These are phyloP conservation scores for Myxozyma kluyveri DNA, from an alignment of 805 yeast genomes.

Conservation along the genomic window DNA sequence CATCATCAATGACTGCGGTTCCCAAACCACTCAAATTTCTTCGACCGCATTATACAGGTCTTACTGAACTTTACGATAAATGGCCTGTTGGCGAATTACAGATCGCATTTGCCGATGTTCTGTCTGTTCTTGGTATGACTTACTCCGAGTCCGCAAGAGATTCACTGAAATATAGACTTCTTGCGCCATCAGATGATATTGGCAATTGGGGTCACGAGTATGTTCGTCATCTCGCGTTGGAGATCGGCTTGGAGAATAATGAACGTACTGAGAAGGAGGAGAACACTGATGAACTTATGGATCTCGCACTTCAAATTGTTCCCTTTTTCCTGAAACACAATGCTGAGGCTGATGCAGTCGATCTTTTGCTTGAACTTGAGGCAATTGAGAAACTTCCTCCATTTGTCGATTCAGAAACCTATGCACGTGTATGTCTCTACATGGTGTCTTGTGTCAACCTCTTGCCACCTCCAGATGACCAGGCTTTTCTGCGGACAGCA, in stretches of 20 bases:
- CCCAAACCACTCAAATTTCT: conserved; percentile 97
- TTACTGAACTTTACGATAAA: conserved; percentile 60
- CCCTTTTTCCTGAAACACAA: conserved; percentile 91
- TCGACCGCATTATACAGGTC: conserved; percentile 76
- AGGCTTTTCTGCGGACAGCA: conserved; percentile 81
- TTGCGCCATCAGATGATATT: conserved; percentile 54
- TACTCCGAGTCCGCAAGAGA: conserved; percentile 80
- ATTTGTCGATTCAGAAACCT: conserved; percentile 81
- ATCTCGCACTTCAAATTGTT: conserved; percentile 71
- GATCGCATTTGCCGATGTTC: conserved; percentile 71
- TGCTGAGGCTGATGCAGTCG: conserved; percentile 98
- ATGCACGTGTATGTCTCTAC: conserved; percentile 85
- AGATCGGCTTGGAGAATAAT: conserved; percentile 80
- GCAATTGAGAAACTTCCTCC: conserved; percentile 76
- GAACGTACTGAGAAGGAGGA: conserved; percentile 34
- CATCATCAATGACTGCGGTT: conserved; percentile 98
- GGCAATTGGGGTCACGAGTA: conserved; percentile 98
- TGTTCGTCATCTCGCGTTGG: conserved; percentile 90
- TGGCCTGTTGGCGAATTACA: conserved; percentile 55
- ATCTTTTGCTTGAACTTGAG: conserved; percentile 85
- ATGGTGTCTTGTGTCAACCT: conserved; percentile 81
- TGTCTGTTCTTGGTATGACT: conserved; percentile 94
- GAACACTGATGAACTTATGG: conserved; percentile 48
- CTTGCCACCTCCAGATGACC: conserved; percentile 91
- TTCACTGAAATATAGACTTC: conserved; percentile 73